Base-by-base conservation (phyloP, 805 yeast species). In the Metschnikowia koreensis region DNA sequence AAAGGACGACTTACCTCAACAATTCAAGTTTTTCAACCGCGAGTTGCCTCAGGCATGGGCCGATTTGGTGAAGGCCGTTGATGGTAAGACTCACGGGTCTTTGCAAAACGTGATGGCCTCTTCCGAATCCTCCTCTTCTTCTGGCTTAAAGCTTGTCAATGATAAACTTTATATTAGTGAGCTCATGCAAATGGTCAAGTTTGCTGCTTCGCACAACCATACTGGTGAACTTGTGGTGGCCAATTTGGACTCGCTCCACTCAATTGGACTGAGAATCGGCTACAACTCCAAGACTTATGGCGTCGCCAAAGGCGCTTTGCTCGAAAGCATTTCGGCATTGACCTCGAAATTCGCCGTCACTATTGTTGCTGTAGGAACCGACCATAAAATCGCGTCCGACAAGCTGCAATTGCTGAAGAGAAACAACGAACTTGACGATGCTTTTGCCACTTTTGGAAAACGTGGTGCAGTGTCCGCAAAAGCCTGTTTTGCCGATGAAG, bases 141-240 rank as follows among this genome's bases (percentile, higher is more conserved):
- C 52, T 44, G 52, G 61, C 43, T 60, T 67, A 56, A 59, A 64
- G 44, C 60, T 68, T 40, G 71, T 79, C 50, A 74, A 70, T 60
- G 82, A 80, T 57, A 72, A 74, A 55, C 57, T 66, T n/a, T 80
- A 74, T 64, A 75, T 79, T 52, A 73, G 67, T 50, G 84, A 81
- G 59, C 58, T 80, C 50, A 66, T 77, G 39, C 83, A 80, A 61
- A 65, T 80, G 56, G 69, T 74, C 17, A 77, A 70, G 55, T 66
- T 79, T 49, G 61, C 68, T 15, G 61, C 64, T 22, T 58, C 60
- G 26, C 54, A 66, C 8, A 43, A 59, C 7, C 64, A 59, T 13
- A 38, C 48, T 2, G 45, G 55, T 3, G 70, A 66, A 44, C 60
- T 67, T 27, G 60, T 76, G 4, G 62, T 76, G 10, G 61, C 77